Percentiles rank a stretch among this genome's conserved stretches.
phyloP scores from a whole-genome alignment of 495 filamentous ascomycete species.

The Talaromyces ruber region DNA sequence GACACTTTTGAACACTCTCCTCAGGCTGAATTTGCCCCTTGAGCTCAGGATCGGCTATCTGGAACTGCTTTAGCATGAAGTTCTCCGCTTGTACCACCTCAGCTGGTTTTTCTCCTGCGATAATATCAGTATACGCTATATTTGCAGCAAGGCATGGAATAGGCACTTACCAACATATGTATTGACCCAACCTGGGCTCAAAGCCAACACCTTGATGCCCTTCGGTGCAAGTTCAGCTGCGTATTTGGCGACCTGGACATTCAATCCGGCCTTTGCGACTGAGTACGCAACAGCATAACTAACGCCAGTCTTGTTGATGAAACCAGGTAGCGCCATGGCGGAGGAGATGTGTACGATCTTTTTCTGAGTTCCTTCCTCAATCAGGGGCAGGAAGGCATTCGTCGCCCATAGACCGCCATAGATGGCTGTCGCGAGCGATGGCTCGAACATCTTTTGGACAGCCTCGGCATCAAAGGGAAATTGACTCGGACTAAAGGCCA shows the following conservation, averaged over 20 bases:
- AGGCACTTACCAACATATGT: slow-evolving; percentile 17
- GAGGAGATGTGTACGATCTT: slow-evolving; percentile 38
- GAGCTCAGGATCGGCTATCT: slow-evolving; percentile 6
- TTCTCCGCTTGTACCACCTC: slow-evolving; percentile 8
- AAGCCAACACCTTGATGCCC: slow-evolving; percentile 22
- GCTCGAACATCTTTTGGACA: slow-evolving; percentile 7
- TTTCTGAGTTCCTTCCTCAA: slow-evolving; percentile 35
- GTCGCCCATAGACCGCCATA: slow-evolving; percentile 16
- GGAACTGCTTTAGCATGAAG: slow-evolving; percentile 13
- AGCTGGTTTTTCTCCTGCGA: slow-evolving; percentile 11
- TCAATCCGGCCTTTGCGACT: slow-evolving; percentile 30
- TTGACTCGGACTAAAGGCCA: slow-evolving; percentile 11
- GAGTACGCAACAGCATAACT: slow-evolving; percentile 20
- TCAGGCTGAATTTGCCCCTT: slow-evolving; percentile 14
- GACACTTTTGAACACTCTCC: slow-evolving; percentile 15
- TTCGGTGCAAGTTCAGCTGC: slow-evolving; percentile 18
- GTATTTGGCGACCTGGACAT: slow-evolving; percentile 36
- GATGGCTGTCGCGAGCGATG: slow-evolving; percentile 10
- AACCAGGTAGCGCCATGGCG: slow-evolving; percentile 33
- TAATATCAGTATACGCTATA: slow-evolving; percentile 3
- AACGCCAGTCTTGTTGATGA: slow-evolving; percentile 21
- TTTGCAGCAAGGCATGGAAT: not conserved
- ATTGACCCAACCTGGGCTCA: slow-evolving; percentile 26
- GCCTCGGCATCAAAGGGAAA: slow-evolving; percentile 14
- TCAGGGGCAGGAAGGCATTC: slow-evolving; percentile 36